Conservation (phyloP, 2,329 filamentous ascomycete species). For the Colletotrichum caudatum region DNA sequence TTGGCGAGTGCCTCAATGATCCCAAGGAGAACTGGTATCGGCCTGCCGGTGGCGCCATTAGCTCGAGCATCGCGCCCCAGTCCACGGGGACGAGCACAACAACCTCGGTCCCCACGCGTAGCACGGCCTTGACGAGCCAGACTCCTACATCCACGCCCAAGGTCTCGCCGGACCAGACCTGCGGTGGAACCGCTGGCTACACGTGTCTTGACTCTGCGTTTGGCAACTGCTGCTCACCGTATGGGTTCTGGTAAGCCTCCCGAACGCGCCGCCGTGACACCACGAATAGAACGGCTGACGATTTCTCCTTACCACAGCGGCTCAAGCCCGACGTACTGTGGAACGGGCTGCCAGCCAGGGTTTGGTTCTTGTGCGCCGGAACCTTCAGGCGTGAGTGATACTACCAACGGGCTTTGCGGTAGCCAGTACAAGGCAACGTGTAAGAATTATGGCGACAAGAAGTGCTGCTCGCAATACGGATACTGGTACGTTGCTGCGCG, state of each 20-base stretch:
- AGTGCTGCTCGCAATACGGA: slow-evolving; percentile 53
- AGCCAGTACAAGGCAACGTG: slow-evolving; percentile 49
- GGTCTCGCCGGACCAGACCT: slow-evolving; percentile 52
- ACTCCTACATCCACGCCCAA: slow-evolving; percentile 34
- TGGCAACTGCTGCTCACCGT: slow-evolving; percentile 56
- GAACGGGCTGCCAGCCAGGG: slow-evolving; percentile 53
- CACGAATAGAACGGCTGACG: slow-evolving; percentile 27
- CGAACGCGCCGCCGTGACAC: not conserved
- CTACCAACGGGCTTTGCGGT: slow-evolving; percentile 55
- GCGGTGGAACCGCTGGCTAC: slow-evolving; percentile 51
- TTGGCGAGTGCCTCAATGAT: slow-evolving; percentile 69
- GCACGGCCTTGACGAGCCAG: not conserved
- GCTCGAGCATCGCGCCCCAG: slow-evolving; percentile 31
- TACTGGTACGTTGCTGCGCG: slow-evolving; percentile 49
- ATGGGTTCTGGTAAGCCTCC: slow-evolving; percentile 54
- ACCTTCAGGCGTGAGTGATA: slow-evolving; percentile 45
- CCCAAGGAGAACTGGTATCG: slow-evolving; percentile 66
- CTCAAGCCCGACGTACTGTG: slow-evolving; percentile 50
- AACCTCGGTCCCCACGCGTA: not conserved
- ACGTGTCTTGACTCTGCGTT: slow-evolving; percentile 53
- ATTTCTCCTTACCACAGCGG: slow-evolving; percentile 46
- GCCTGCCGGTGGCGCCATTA: slow-evolving; percentile 40
- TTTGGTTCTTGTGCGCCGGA: slow-evolving; percentile 51
- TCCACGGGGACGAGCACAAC: slow-evolving; percentile 36
- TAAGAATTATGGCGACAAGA: slow-evolving; percentile 48